Conservation (phyloP, 371 early-diverging fungal species). For the Mucor saturninus region DNA sequence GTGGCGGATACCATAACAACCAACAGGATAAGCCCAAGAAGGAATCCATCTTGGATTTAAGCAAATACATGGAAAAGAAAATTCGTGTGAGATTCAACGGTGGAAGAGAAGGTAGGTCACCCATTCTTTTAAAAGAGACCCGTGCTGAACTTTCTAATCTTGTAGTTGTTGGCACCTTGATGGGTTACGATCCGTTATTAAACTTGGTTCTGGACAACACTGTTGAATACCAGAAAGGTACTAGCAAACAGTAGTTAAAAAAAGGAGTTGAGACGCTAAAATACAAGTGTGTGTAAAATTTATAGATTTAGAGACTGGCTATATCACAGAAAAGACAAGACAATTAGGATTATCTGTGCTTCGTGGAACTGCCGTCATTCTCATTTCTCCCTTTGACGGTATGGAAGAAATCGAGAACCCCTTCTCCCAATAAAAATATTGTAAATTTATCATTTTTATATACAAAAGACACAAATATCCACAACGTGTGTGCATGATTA, state of each 20-base stretch:
- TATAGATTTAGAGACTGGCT: conserved; percentile 73
- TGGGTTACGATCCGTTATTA: conserved; percentile 91
- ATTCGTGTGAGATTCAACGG: conserved; percentile 92
- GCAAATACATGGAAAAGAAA: conserved; percentile 91
- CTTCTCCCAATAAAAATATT: conserved; percentile 51
- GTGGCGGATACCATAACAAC: conserved; percentile 43
- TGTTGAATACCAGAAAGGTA: conserved; percentile 80
- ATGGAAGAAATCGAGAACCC: conserved; percentile 92
- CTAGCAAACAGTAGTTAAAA: background rate
- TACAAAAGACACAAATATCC: background rate
- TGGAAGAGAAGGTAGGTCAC: conserved; percentile 86
- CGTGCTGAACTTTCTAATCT: background rate
- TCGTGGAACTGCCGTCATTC: conserved; percentile 88
- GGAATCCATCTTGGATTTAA: conserved; percentile 90
- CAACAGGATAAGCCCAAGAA: conserved; percentile 73
- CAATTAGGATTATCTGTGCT: conserved; percentile 87
- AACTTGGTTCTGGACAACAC: conserved; percentile 95
- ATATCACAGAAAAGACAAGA: conserved; percentile 70
- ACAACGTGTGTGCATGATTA: too few relatives aligned
- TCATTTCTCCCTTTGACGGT: conserved; percentile 93
- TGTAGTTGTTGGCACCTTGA: conserved; percentile 87
- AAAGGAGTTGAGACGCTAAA: background rate
- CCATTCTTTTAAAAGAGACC: background rate
- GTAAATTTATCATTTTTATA: background rate
- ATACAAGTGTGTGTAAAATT: too few relatives aligned